Evolutionary conservation across 2,329 filamentous ascomycete genomes (phyloP).

Genomic region (Ramularia endophylla): DNA sequence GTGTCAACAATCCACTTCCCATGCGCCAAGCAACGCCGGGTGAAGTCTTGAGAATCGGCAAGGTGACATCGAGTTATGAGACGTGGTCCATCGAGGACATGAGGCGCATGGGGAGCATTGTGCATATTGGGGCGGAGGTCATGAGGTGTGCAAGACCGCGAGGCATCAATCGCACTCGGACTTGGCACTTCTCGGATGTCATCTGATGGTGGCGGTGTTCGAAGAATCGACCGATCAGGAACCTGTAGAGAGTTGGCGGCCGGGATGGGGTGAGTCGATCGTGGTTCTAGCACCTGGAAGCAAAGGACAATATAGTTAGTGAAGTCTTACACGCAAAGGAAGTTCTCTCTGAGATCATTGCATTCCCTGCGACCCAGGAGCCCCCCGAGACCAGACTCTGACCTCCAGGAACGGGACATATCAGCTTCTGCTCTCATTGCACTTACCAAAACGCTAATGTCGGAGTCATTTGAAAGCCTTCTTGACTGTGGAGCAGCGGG

Average conservation of each 20-base stretch:
- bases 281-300: background rate
- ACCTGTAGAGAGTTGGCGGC: background rate
- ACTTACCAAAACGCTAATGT: background rate
- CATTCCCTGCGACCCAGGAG: too few relatives aligned
- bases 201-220: background rate
- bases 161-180: background rate
- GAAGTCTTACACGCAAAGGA: too few relatives aligned
- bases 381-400: too few relatives aligned
- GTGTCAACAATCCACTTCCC: background rate
- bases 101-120: conserved; percentile 4
- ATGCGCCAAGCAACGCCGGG: background rate
- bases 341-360: too few relatives aligned
- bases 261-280: background rate
- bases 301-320: too few relatives aligned
- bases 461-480: too few relatives aligned
- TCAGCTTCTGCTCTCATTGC: conserved; percentile 2
- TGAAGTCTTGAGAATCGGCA: conserved; percentile 4
- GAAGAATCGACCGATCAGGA: background rate
- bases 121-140: conserved; percentile 1
- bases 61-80: conserved; percentile 8
- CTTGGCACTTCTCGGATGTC: too few relatives aligned
- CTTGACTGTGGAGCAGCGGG: too few relatives aligned
- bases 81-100: conserved; percentile 6
- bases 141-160: background rate
- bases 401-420: too few relatives aligned